Conservation (phyloP, 106 monocot genomes). For the Alisma plantagoaquatica region DNA sequence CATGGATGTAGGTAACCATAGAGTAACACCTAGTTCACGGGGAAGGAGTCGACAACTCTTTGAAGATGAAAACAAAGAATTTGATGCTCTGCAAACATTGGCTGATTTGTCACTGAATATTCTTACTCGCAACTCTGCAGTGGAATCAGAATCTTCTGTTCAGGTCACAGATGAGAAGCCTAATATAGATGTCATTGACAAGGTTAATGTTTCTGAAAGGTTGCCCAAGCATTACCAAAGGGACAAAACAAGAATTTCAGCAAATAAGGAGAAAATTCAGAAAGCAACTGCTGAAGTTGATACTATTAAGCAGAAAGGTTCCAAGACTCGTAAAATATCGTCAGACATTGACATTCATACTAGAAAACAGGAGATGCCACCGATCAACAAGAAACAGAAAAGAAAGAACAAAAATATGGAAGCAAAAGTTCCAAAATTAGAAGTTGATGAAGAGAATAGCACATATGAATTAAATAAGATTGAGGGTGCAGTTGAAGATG, state of each 20-base stretch:
- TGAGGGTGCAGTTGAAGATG: constrained; percentile 49
- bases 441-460: no score
- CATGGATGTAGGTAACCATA: constrained; percentile 23
- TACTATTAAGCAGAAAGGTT: constrained; percentile 26
- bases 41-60: constrained; percentile 56
- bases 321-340: constrained; percentile 36
- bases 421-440: constrained; percentile 47
- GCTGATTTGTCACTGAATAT: constrained; percentile 93
- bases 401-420: constrained; percentile 35
- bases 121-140: constrained; percentile 40
- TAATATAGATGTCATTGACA: constrained; percentile 35
- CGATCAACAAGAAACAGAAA: constrained; percentile 35
- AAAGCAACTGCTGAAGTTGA: constrained; percentile 20
- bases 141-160: constrained; percentile 93
- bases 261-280: constrained; percentile 35
- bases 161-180: constrained; percentile 76
- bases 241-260: constrained; percentile 33
- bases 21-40: constrained; percentile 23
- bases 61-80: constrained; percentile 67
- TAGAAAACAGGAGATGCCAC: constrained; percentile 25
- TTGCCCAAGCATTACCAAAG: constrained; percentile 20
- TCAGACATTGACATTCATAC: constrained; percentile 27
- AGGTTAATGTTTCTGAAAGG: constrained; percentile 32
- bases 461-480: no score
- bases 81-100: constrained; percentile 88